Evolutionary conservation across 306 rosid species (phyloP).

Genomic region (Canavalia ensiformis): DNA sequence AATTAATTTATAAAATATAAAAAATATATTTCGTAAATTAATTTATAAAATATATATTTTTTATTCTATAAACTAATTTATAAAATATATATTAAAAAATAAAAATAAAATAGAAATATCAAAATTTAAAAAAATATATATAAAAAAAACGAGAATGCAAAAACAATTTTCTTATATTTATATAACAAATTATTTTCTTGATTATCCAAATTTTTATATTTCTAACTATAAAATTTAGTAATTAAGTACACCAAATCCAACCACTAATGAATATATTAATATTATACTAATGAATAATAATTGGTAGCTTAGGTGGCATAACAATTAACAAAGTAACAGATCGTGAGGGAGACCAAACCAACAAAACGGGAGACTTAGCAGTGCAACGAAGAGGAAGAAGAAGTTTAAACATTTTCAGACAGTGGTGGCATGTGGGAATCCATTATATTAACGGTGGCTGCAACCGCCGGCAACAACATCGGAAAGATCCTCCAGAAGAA

Average conservation of each 20-base stretch:
- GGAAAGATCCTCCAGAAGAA: slow-evolving; percentile 95
- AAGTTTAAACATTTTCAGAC: slow-evolving; percentile 5
- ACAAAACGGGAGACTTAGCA: background rate
- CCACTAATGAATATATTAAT: slow-evolving; percentile 1
- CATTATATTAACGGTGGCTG: slow-evolving; percentile 80
- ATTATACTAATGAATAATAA: background rate
- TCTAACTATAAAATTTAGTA: background rate
- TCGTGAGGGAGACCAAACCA: background rate
- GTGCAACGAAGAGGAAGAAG: background rate
- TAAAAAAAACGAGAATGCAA: too few relatives aligned
- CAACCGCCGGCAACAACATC: slow-evolving; percentile 98
- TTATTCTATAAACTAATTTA: too few relatives aligned
- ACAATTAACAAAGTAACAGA: background rate
- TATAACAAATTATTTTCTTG: background rate
- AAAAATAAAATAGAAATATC: too few relatives aligned
- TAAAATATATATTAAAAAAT: too few relatives aligned
- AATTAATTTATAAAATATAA: too few relatives aligned
- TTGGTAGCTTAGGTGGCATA: background rate
- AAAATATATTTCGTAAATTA: too few relatives aligned
- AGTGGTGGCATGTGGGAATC: slow-evolving; percentile 82
- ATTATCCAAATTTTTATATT: background rate
- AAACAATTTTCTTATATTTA: background rate
- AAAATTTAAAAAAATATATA: too few relatives aligned
- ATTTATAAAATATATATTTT: too few relatives aligned
- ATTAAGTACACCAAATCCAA: background rate